Percentiles rank a stretch among this genome's conserved stretches.
These are phyloP conservation scores for Ogataea naganishii DNA, from an alignment of 805 yeast genomes.

Conservation along the genomic window DNA sequence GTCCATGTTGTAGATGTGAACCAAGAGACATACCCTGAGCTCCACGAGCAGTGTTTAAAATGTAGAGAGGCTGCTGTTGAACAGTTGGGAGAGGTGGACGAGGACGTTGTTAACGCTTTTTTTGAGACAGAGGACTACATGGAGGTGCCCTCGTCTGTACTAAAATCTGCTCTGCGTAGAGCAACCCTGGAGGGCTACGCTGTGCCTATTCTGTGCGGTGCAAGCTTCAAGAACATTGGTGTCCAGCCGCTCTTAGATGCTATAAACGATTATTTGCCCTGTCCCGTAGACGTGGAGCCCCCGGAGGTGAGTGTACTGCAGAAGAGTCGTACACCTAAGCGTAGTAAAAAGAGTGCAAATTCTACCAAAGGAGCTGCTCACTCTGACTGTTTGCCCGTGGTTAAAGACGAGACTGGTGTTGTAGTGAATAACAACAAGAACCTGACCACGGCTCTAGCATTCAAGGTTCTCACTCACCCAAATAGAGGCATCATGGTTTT, in stretches of 20 bases:
- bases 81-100: constrained; percentile 77
- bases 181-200: constrained; percentile 52
- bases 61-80: constrained; percentile 77
- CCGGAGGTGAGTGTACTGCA: constrained; percentile 39
- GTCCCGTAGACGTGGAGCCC: constrained; percentile 55
- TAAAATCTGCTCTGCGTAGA: constrained; percentile 53
- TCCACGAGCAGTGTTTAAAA: constrained; percentile 38
- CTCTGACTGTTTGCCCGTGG: constrained; percentile 20
- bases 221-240: constrained; percentile 87
- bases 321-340: constrained; percentile 6
- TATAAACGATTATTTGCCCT: constrained; percentile 67
- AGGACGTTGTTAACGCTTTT: constrained; percentile 64
- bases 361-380: constrained; percentile 7
- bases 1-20: constrained; percentile 39
- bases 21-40: constrained; percentile 19
- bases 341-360: constrained; percentile 9
- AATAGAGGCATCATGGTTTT: constrained; percentile 77
- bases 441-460: constrained; percentile 73
- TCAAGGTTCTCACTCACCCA: constrained; percentile 84
- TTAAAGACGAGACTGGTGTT: constrained; percentile 37
- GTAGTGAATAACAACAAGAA: constrained; percentile 48
- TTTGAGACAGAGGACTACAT: constrained; percentile 69
- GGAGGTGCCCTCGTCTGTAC: constrained; percentile 43
- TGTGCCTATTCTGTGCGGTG: constrained; percentile 85
- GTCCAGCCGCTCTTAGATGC: constrained; percentile 92